Conservation (phyloP, 2,329 filamentous ascomycete genomes). For the Pseudogymnoascus sp. region DNA sequence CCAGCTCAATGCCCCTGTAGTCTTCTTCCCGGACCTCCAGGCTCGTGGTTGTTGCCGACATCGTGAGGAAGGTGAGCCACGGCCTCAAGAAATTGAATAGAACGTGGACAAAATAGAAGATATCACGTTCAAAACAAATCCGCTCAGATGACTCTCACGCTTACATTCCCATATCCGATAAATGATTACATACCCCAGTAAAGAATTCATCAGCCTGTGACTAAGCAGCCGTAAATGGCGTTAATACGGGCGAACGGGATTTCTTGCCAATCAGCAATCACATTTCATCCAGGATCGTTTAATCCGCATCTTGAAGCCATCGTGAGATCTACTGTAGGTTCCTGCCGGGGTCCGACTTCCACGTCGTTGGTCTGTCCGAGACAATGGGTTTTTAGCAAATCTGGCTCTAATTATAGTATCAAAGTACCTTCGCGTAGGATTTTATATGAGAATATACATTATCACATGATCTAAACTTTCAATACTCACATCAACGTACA, state of each 20-base stretch:
- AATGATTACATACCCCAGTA: not conserved
- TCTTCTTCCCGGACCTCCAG: not conserved
- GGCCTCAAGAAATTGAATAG: not conserved
- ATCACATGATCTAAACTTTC: not conserved
- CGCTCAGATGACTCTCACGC: not conserved
- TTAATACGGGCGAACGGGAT: not conserved
- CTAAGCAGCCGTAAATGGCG: not conserved
- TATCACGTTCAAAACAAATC: not conserved
- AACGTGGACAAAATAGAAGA: not conserved
- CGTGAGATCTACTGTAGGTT: not conserved
- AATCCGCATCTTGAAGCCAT: not conserved
- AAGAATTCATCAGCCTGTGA: not conserved
- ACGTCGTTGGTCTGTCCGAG: not conserved
- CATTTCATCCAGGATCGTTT: not conserved
- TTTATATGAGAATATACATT: not conserved
- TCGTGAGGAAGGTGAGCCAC: not conserved
- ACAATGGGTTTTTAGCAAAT: not conserved
- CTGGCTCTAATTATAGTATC: not conserved
- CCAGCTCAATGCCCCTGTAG: slow-evolving; percentile 12
- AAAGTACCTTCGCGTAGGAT: not conserved
- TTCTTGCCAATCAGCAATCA: not conserved
- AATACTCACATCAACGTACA: not conserved
- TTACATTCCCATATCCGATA: not conserved
- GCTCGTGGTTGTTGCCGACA: slow-evolving; percentile 1
- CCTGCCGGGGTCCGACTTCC: not conserved